Base-by-base conservation (phyloP, 129 eudicot genomes). In the Sambucus nigra region DNA sequence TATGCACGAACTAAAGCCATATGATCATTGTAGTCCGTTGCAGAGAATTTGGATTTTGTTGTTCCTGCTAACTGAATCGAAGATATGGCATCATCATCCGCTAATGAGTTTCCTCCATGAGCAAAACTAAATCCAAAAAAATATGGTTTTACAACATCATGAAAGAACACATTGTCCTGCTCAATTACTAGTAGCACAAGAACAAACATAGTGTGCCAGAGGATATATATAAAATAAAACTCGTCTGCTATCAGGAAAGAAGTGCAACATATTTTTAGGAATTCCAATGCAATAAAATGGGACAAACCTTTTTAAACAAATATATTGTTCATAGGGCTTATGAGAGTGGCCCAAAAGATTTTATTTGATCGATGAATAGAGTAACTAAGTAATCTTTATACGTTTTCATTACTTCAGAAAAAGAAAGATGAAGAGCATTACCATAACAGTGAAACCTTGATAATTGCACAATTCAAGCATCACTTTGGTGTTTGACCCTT, bases 1-100 rank as follows among this genome's bases (percentile, higher is more conserved):
- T 82, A 92, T 47, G 99, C 99, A 74, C 99, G 99, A 18, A 92
- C 96, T 65, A 92, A 89, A 15, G 99, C 99, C 94, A 92, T 92
- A 47, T 92, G 99, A 61, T 92, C 99, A 66, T 96, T 92, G 63
- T 92, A 86, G 76, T 86, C 95, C 78, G 86, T 92, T 23, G 94
- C 86, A 35, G 99, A 92, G 62, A 86, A 92, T 57, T 84, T 80
- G 18, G 96, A 76, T 68, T 92, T 92, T 23, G 99, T 96, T 25
- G 85, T 77, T 63, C 87, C 94, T 11, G 99, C 99, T 80, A 82
- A 71, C 99, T 91, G 89, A 59, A 71, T 51, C 22, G 55, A 54
- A 31, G 25, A 28, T 48, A 61, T 4, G 19, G 13, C 5, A 59
- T 29, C 52, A 10, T 47, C 29, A 72, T 28, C 59, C 48, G 61